Percentiles rank a stretch among this genome's conserved stretches.
Conservation (phyloP, 2,329 filamentous ascomycete species). For the Phialemonium atrogriseum region DNA sequence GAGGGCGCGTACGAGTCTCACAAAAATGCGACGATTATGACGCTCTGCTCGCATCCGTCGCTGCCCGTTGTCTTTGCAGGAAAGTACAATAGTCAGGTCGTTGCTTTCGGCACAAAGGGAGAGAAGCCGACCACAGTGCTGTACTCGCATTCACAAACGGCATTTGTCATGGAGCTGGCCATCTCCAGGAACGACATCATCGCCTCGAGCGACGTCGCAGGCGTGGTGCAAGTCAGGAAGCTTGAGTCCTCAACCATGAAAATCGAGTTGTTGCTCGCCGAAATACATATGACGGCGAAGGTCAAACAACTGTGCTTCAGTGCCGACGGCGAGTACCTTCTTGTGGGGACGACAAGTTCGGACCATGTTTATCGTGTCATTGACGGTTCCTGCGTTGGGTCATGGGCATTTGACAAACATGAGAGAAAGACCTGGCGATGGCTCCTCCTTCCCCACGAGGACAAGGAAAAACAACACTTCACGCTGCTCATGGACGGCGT, state of each 20-base stretch:
- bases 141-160: conserved; percentile 8
- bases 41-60: conserved; percentile 8
- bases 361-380: conserved; percentile 4
- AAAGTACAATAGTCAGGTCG: conserved; percentile 9
- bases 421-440: conserved; percentile 8
- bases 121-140: conserved; percentile 5
- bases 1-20: conserved; percentile 9
- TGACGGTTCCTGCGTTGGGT: conserved; percentile 4
- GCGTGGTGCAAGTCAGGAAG: conserved; percentile 6
- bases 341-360: conserved; percentile 5
- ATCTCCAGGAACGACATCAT: conserved; percentile 4
- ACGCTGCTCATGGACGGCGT: conserved; percentile 4
- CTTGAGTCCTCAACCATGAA: conserved; percentile 1
- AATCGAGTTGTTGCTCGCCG: no score
- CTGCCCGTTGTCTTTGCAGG: conserved; percentile 9
- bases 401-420: conserved; percentile 1
- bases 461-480: conserved; percentile 3
- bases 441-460: background rate
- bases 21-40: conserved; percentile 9
- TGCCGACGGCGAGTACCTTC: conserved; percentile 6
- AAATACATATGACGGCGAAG: no score
- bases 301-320: conserved; percentile 9
- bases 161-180: conserved; percentile 3
- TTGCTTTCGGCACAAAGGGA: conserved; percentile 7
- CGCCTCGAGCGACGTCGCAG: conserved; percentile 6